Evolutionary conservation across 1,284 basidiomycete species (phyloP), one percentile per base, ranked within the genome.

Genomic region (Wolfiporia cocos): DNA sequence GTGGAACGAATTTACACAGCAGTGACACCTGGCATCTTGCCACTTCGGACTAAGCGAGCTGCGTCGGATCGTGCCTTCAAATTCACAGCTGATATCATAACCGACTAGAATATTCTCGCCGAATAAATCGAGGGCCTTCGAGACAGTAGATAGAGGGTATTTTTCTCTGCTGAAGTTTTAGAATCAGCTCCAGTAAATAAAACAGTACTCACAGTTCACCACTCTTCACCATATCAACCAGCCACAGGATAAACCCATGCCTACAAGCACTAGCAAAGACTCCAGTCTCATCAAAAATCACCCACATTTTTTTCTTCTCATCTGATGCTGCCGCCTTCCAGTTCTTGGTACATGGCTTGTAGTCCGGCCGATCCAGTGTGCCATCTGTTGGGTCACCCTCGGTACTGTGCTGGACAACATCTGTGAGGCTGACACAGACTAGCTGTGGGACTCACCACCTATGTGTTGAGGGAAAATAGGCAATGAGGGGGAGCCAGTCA

Each of bases 321-420:
- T 67, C 61, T 0, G 54, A 51, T 1, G 57, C 52, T 0, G 59
- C 62, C 7, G 56, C 56, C 29, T 57, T 54, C 64, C 64, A 66
- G n/a, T 64, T 53, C 12, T 58, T 44, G 1, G 59, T 52, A 40
- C 64, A 66, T 0, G 37, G 14, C 11, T 3, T 17, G 40, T 38
- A 9, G 7, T 9, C 18, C n/a, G 9, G 9, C 17, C 14, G 6
- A 19, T 42, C 47, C 24, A 46, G 37, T 18, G 49, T 50, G n/a
- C n/a, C n/a, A n/a, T n/a, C n/a, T n/a, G n/a, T n/a, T n/a, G n/a
- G n/a, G n/a, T n/a, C n/a, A n/a, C n/a, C n/a, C n/a, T n/a, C n/a
- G n/a, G n/a, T n/a, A n/a, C n/a, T n/a, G n/a, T n/a, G n/a, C n/a
- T n/a, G n/a, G n/a, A n/a, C n/a, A n/a, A n/a, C n/a, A n/a, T n/a